A percentile compares a stretch with the other conserved stretches of the same genome.
These are phyloP conservation scores for Boletus pseudo-olivaceus DNA, from an alignment of 768 basidiomycete species.

Conservation along the genomic window DNA sequence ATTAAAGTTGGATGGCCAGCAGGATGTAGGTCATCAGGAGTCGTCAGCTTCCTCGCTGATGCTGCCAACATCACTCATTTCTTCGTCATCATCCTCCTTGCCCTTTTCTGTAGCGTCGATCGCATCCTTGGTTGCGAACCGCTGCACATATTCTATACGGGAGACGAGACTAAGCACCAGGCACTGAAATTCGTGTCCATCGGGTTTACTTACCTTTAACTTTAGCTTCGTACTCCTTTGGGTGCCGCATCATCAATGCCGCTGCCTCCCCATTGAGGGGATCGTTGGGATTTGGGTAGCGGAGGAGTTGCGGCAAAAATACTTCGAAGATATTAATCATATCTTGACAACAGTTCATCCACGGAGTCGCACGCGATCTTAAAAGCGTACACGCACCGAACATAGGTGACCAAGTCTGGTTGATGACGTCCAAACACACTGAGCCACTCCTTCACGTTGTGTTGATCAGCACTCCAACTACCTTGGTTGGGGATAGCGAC, in stretches of 20 bases:
- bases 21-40: constrained; percentile 26
- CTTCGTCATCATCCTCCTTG: constrained; percentile 72
- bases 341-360: constrained; percentile 47
- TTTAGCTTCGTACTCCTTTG: constrained; percentile 90
- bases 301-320: constrained; percentile 93
- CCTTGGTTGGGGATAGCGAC: constrained; percentile 32
- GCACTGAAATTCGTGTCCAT: not conserved
- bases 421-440: constrained; percentile 97
- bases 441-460: constrained; percentile 75
- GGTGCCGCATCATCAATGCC: constrained; percentile 94
- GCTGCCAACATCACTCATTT: constrained; percentile 86
- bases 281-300: constrained; percentile 98
- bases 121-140: constrained; percentile 88
- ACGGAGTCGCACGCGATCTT: not conserved
- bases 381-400: constrained; percentile 63
- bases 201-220: constrained; percentile 67
- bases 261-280: constrained; percentile 98
- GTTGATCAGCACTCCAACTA: constrained; percentile 4
- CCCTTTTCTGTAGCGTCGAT: constrained; percentile 67
- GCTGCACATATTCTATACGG: constrained; percentile 86
- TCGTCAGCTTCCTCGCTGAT: constrained; percentile 61
- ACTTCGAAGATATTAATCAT: constrained; percentile 99
- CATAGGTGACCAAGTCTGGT: constrained; percentile 99
- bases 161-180: constrained; percentile 3
- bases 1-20: not conserved